Evolutionary conservation across 2,329 filamentous ascomycete species (phyloP).

Genomic region (Zymoseptoria passerinii): DNA sequence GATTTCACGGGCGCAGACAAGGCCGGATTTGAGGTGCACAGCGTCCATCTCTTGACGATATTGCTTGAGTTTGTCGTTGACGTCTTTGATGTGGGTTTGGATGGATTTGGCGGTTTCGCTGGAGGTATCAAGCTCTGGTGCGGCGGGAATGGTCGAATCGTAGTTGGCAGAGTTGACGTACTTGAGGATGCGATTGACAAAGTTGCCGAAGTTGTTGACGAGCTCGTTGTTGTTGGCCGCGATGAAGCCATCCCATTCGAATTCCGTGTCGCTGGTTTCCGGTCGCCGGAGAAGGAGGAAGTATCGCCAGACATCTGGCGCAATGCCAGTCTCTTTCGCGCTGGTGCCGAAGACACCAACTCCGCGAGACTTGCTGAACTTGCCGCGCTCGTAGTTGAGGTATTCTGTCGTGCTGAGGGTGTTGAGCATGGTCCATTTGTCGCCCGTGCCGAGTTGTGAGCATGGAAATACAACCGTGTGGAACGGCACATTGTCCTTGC

Average conservation of each 20-base stretch:
- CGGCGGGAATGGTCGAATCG: constrained; percentile 54
- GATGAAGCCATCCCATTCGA: constrained; percentile 81
- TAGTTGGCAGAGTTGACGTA: constrained; percentile 64
- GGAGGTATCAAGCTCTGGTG: constrained; percentile 40
- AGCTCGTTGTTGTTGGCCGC: constrained; percentile 82
- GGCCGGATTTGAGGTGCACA: constrained; percentile 60
- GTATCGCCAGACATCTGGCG: constrained; percentile 85
- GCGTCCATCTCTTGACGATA: constrained; percentile 63
- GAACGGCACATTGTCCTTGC: constrained; percentile 83
- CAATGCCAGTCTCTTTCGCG: constrained; percentile 75
- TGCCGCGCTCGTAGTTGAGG: constrained; percentile 78
- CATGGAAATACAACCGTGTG: constrained; percentile 89
- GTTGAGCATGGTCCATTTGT: constrained; percentile 84
- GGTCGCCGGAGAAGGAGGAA: constrained; percentile 80
- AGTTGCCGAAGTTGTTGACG: constrained; percentile 61
- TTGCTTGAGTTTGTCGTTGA: constrained; percentile 56
- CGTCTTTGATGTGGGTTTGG: constrained; percentile 46
- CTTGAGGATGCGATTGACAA: constrained; percentile 53
- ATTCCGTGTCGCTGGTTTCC: constrained; percentile 79
- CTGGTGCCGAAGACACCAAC: constrained; percentile 89
- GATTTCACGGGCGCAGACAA: constrained; percentile 58
- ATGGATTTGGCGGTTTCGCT: constrained; percentile 25
- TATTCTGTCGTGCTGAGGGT: constrained; percentile 86
- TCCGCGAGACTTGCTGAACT: constrained; percentile 86
- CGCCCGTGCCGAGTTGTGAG: constrained; percentile 72